Evolutionary conservation across 495 filamentous ascomycete species (phyloP).

Genomic region (Trichoderma parareesei): DNA sequence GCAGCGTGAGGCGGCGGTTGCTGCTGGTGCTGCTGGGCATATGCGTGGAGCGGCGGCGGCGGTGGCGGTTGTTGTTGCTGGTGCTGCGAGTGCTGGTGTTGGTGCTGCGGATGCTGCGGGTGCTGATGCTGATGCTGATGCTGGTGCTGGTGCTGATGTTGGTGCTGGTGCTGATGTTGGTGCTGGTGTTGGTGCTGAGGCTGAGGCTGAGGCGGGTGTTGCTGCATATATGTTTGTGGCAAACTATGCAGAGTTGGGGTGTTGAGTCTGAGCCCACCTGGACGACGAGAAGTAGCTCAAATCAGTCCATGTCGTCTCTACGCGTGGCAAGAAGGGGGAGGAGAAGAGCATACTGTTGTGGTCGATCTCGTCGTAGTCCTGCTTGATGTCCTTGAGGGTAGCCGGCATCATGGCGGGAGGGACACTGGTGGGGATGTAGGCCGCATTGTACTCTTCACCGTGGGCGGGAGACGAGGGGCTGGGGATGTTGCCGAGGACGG

Average conservation of each 20-base stretch:
- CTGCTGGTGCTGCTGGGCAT: not conserved
- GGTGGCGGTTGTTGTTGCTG: not conserved
- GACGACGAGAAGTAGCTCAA: not conserved
- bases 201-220: slow-evolving; percentile 2
- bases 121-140: not conserved
- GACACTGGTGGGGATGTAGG: slow-evolving; percentile 31
- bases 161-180: not conserved
- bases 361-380: slow-evolving; percentile 23
- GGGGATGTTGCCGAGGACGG: slow-evolving; percentile 29
- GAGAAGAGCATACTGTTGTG: not conserved
- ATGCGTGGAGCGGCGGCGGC: not conserved
- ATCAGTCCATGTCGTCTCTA: not conserved
- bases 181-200: slow-evolving; percentile 6
- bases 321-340: not conserved
- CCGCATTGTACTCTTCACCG: slow-evolving; percentile 29
- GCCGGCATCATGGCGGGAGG: slow-evolving; percentile 26
- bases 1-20: not conserved
- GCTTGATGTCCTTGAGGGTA: slow-evolving; percentile 15
- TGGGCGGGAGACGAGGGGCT: slow-evolving; percentile 33
- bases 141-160: not conserved
- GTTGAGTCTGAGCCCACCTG: slow-evolving; percentile 5
- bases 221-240: slow-evolving; percentile 7
- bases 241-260: not conserved
- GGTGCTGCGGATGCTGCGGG: slow-evolving; percentile 3
- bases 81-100: not conserved